Evolutionary conservation across 352 stramenopile genomes (phyloP), one percentile per base, ranked within the genome.

Genomic region (Globisporangium takayamanum): DNA sequence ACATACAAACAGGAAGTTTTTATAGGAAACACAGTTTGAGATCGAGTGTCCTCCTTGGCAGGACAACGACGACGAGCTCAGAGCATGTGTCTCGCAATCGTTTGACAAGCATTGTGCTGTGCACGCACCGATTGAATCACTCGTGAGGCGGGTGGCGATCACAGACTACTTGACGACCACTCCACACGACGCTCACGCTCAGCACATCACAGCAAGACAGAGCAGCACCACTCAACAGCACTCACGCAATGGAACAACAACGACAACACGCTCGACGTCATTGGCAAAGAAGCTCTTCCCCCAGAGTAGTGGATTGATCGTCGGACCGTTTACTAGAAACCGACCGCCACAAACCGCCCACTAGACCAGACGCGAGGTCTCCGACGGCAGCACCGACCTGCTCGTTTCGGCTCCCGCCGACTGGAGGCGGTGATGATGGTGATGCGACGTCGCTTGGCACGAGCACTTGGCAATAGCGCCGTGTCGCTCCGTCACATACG

Each of bases 241-340:
- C 22, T 22, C 0, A 30, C 22, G 50, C 50, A 55, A 7, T 11
- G 37, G 53, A 30, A 60, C 22, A 15, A 30, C 6, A 45, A 7
- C 36, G 15, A 10, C 25, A 50, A 49, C 28, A 45, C 30, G 12
- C 25, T 44, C n/a, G 16, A 18, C 41, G 59, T 67, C 47, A 64
- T 67, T 64, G 56, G 62, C 62, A 67, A 67, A 67, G 56, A 64
- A 67, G 62, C 57, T 60, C 56, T 44, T 37, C 50, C 57, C 37
- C 62, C 60, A 55, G 59, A 60, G 53, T 59, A 59, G 50, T 55
- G 50, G 59, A 65, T 65, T 65, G 52, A 65, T 65, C 59, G 25
- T 63, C 57, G 22, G 50, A 14, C 50, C 46, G 50, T 49, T 53
- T 41, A 53, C 55, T 22, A 54, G 44, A 33, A 49, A 36, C 22